Conservation (phyloP, 805 yeast species). For the Zygoascus flipseniorum region DNA sequence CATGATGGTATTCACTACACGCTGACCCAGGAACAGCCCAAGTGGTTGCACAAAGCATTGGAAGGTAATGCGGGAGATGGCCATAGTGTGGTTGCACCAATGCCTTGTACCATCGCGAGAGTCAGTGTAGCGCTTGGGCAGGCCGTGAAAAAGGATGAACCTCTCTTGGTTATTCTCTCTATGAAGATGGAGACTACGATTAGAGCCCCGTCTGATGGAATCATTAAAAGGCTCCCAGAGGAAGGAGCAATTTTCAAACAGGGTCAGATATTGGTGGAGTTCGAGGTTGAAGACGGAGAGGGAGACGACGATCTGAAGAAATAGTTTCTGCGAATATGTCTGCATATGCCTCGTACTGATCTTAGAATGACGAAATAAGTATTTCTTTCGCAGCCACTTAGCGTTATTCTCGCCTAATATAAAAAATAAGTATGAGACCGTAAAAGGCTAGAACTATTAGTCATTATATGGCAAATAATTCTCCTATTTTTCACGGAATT, state of each 20-base stretch:
- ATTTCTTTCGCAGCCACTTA: too few relatives aligned
- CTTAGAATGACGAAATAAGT: too few relatives aligned
- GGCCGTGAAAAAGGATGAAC: conserved; percentile 23
- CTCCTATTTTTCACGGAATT: too few relatives aligned
- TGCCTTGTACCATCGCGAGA: conserved; percentile 26
- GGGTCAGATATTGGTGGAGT: conserved; percentile 25
- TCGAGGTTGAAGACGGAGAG: conserved; percentile 16
- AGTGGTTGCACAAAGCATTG: conserved; percentile 23
- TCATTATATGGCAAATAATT: too few relatives aligned
- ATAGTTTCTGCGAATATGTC: too few relatives aligned
- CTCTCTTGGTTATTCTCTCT: conserved; percentile 22
- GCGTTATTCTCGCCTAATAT: too few relatives aligned
- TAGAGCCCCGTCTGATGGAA: conserved; percentile 24
- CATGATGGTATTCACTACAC: conserved; percentile 23
- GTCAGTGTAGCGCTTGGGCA: conserved; percentile 21
- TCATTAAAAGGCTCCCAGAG: conserved; percentile 21
- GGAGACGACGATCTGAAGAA: background rate
- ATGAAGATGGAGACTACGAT: conserved; percentile 30
- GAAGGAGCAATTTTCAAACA: conserved; percentile 26
- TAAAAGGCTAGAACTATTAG: too few relatives aligned
- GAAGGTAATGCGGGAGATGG: conserved; percentile 15
- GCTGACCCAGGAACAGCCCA: conserved; percentile 19
- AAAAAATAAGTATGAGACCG: too few relatives aligned
- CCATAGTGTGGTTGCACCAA: conserved; percentile 23
- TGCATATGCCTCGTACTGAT: too few relatives aligned